Conservation (phyloP, 2,329 filamentous ascomycete species). For the Beauveria caledonica region DNA sequence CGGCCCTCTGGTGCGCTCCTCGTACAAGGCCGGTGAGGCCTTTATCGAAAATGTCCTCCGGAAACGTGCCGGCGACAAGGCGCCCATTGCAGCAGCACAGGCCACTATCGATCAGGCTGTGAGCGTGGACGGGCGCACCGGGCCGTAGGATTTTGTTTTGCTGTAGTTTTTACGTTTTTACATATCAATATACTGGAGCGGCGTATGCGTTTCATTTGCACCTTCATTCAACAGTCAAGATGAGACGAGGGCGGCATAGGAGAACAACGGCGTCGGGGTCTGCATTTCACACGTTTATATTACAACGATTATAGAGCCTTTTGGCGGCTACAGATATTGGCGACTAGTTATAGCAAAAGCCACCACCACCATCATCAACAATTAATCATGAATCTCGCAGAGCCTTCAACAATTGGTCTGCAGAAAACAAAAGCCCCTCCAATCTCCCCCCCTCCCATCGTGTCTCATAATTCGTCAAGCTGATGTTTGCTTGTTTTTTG, state of each 20-base stretch:
- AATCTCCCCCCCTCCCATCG: too few relatives aligned
- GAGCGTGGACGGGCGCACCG: constrained; percentile 25
- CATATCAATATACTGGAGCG: constrained; percentile 3
- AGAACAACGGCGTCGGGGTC: neutral
- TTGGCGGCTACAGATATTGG: neutral
- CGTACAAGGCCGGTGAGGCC: constrained; percentile 95
- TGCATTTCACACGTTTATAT: neutral
- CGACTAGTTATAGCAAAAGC: too few relatives aligned
- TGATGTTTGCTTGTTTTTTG: neutral
- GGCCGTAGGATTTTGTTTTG: constrained; percentile 1
- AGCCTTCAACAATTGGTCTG: constrained; percentile 1
- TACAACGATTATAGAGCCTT: neutral
- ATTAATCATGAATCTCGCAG: neutral
- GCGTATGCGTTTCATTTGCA: neutral
- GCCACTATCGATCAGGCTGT: constrained; percentile 31
- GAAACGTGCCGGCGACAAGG: constrained; percentile 55
- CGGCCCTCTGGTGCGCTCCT: constrained; percentile 85
- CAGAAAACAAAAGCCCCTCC: neutral
- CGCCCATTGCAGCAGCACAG: constrained; percentile 20
- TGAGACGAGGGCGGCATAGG: neutral
- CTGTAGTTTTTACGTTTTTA: neutral
- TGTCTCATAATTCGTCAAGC: neutral
- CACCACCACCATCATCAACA: neutral
- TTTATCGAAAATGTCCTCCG: constrained; percentile 98
- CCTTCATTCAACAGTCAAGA: neutral